Base-by-base conservation (phyloP, 768 basidiomycete species). In the Xanthoconium purpureum region DNA sequence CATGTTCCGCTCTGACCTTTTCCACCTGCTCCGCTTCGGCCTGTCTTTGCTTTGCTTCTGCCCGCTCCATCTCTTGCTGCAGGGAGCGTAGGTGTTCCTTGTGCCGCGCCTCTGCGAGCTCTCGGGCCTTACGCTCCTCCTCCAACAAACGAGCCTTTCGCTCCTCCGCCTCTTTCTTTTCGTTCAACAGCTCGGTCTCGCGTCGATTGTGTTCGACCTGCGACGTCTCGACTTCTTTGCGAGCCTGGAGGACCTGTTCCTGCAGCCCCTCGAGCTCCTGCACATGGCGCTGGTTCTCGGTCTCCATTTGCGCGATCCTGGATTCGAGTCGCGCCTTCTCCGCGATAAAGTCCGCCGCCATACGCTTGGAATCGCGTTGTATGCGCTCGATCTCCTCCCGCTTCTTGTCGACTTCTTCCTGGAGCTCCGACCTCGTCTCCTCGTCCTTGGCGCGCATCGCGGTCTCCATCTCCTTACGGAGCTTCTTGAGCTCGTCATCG, bases 401-500 rank as follows among this genome's bases (percentile, higher is more conserved):
- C 33, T 80, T 72, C 52, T 67, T 77, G 57, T 69, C 71, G 24
- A 74, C 73, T 60, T 79, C 81, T 1, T 72, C 63, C 50, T 78
- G 76, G 35, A 83, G 70, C 60, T 81, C 80, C 46, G 59, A 56
- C 44, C 69, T 69, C 12, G 77, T 76, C 64, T 79, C 80, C 50
- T 79, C 78, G 58, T 81, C 80, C 56, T 79, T 77, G 52, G 61
- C 59, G 18, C 67, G 66, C 61, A 79, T 74, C 7, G 80, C 78
- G 37, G 68, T 66, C 59, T 77, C 72, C 72, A 81, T 80, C 55
- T 83, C 80, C 10, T 70, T 61, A 54, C 77, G 73, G 18, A 86
- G 70, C 5, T 68, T 69, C 40, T 69, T 67, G 63, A 84, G 67
- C 60, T 85, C 83, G n/a, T 75, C 70, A 33, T 76, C 70, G 57